Conservation (phyloP, 2,329 filamentous ascomycete genomes). For the Cladosporium sp. region DNA sequence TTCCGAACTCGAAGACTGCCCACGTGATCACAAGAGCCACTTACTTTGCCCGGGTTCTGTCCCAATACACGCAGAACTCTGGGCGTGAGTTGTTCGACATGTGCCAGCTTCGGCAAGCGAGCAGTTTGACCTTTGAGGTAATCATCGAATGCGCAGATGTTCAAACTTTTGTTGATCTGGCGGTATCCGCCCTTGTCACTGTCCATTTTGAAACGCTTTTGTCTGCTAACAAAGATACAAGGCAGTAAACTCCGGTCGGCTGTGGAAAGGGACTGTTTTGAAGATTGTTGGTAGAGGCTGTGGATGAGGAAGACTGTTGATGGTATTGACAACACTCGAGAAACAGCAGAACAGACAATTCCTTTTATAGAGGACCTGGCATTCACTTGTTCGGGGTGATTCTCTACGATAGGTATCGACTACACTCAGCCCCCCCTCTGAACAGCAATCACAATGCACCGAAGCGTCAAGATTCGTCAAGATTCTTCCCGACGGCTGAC, state of each 20-base stretch:
- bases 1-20: background rate
- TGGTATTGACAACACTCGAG: too few species aligned
- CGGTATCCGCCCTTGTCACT: constrained; percentile 25
- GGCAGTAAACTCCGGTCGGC: too few species aligned
- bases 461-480: too few species aligned
- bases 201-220: constrained; percentile 17
- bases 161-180: constrained; percentile 30
- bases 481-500: too few species aligned
- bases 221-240: background rate
- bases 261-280: too few species aligned
- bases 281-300: too few species aligned
- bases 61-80: constrained; percentile 29
- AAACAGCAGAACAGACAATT: too few species aligned
- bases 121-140: constrained; percentile 27
- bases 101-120: constrained; percentile 22
- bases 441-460: too few species aligned
- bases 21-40: background rate
- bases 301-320: too few species aligned
- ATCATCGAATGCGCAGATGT: constrained; percentile 27
- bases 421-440: too few species aligned
- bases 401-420: too few species aligned
- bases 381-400: background rate
- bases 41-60: constrained; percentile 29
- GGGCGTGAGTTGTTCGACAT: constrained; percentile 27
- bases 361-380: background rate